phyloP scores from a whole-genome alignment of 2,329 filamentous ascomycete species.

The Monosporascus sp. region DNA sequence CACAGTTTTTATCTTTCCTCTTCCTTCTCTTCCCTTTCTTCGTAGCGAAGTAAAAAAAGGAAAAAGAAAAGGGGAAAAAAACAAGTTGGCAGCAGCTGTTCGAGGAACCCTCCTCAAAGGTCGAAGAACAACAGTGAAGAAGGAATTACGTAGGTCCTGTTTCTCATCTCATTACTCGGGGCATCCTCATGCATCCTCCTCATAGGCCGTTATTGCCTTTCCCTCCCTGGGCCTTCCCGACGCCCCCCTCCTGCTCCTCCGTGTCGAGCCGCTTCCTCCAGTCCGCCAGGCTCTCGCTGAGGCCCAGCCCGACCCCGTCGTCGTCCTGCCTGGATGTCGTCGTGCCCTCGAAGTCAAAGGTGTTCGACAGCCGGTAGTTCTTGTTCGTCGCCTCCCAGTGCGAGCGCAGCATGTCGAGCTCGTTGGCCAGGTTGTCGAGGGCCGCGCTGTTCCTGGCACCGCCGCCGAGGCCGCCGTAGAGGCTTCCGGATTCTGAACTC shows the following conservation, averaged over 20 bases:
- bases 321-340: slow-evolving; percentile 35
- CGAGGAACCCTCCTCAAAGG: no score
- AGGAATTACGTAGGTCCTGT: no score
- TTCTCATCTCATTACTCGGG: no score
- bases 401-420: slow-evolving; percentile 81
- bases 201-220: no score
- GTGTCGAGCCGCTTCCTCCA: slow-evolving; percentile 75
- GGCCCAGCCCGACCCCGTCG: slow-evolving; percentile 38
- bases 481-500: slow-evolving; percentile 56
- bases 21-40: no score
- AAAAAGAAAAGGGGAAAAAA: no score
- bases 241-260: slow-evolving; percentile 33
- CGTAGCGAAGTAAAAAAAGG: no score
- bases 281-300: slow-evolving; percentile 69
- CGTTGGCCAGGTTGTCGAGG: slow-evolving; percentile 83
- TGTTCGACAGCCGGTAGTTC: slow-evolving; percentile 84
- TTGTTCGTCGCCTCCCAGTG: slow-evolving; percentile 97
- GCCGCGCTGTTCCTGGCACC: slow-evolving; percentile 58
- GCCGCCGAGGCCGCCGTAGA: slow-evolving; percentile 51
- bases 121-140: no score
- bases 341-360: slow-evolving; percentile 73
- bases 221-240: no score
- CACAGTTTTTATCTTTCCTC: no score
- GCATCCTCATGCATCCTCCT: no score
- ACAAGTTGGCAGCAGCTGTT: no score